These are phyloP conservation scores for Kodamaea arcana DNA, from an alignment of 1,139 yeast species.

Conservation along the genomic window DNA sequence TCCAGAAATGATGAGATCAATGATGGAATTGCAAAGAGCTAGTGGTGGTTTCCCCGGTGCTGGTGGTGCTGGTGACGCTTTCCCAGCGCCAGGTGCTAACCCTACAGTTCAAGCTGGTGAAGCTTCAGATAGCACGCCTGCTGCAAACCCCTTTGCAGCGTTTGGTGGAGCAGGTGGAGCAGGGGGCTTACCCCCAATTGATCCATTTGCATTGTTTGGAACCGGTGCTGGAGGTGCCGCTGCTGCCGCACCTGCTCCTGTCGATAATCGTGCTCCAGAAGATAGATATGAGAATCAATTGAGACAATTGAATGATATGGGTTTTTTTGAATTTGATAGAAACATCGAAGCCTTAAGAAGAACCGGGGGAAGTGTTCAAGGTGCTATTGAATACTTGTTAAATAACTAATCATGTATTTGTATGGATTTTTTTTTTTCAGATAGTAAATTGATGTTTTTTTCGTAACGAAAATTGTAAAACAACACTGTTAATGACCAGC, in stretches of 20 bases:
- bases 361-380: constrained; percentile 95
- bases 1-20: constrained; percentile 79
- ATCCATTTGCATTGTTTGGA: constrained; percentile 44
- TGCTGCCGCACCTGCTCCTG: constrained; percentile 38
- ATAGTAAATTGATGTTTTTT: neutral
- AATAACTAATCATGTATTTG: constrained; percentile 15
- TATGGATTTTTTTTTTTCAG: neutral
- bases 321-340: constrained; percentile 88
- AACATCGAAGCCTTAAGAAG: constrained; percentile 90
- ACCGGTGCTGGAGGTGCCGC: constrained; percentile 21
- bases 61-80: constrained; percentile 13
- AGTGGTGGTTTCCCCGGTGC: constrained; percentile 18
- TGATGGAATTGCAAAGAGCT: constrained; percentile 69
- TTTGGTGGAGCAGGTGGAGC: constrained; percentile 8
- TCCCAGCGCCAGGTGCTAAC: constrained; percentile 41
- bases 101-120: constrained; percentile 25
- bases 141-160: constrained; percentile 3
- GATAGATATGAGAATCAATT: constrained; percentile 88
- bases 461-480: neutral
- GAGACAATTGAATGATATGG: constrained; percentile 93
- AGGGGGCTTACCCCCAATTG: constrained; percentile 13
- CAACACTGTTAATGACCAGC: neutral
- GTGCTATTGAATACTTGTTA: constrained; percentile 86
- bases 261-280: constrained; percentile 90
- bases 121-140: constrained; percentile 8